Percentiles rank a stretch among this genome's conserved stretches.
Evolutionary conservation across 805 yeast genomes (phyloP).

Genomic region (Lachancea nothofagi): DNA sequence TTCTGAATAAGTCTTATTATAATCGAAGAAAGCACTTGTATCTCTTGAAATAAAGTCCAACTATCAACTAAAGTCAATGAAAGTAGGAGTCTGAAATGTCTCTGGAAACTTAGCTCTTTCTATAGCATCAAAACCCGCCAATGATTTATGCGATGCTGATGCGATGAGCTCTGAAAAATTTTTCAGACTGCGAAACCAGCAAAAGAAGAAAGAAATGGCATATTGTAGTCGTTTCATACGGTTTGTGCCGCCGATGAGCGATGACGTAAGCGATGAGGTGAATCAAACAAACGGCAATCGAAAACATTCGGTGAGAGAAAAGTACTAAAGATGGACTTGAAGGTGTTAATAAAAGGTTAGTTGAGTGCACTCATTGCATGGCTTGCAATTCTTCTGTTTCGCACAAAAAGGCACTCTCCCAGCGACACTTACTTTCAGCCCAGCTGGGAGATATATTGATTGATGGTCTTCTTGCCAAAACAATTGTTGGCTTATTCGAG

Average conservation of each 20-base stretch:
- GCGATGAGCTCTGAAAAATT: slow-evolving; percentile 16
- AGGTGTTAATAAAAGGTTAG: neutral
- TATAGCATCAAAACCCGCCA: neutral
- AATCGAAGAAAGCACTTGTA: neutral
- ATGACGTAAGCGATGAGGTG: neutral
- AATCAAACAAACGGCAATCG: too few relatives aligned
- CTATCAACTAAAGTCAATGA: slow-evolving; percentile 1
- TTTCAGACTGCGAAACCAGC: slow-evolving; percentile 7
- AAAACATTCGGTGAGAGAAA: neutral
- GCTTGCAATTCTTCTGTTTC: too few relatives aligned
- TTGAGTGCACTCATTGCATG: too few relatives aligned
- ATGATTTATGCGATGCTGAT: slow-evolving; percentile 6
- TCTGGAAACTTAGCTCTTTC: too few relatives aligned
- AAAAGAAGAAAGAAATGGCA: slow-evolving; percentile 4
- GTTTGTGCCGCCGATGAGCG: neutral
- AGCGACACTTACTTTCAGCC: too few relatives aligned
- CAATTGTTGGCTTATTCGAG: too few relatives aligned
- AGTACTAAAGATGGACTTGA: neutral
- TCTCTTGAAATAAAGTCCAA: neutral
- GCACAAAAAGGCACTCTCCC: too few relatives aligned
- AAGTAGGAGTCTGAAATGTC: too few relatives aligned
- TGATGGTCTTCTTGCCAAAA: too few relatives aligned
- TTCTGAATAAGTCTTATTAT: neutral
- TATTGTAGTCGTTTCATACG: neutral
- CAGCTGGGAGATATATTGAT: too few relatives aligned